Base-by-base conservation (phyloP, 73 alveolate species). In the Uronychia binucleata region DNA sequence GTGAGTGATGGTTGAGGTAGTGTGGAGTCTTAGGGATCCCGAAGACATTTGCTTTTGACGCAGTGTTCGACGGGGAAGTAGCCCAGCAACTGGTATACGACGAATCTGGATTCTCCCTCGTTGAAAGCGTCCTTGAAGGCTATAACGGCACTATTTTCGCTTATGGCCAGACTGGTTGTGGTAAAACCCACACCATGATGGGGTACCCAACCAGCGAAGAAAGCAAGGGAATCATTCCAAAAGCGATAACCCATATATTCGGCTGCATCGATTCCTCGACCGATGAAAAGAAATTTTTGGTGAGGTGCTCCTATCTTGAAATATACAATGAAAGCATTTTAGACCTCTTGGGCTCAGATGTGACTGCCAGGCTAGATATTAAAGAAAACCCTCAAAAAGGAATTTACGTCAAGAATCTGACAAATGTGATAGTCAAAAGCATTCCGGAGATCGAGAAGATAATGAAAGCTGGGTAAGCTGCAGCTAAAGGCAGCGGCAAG, bases 321-420 rank as follows among this genome's bases (percentile, higher is more conserved):
- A 96, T 97, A 57, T 97, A 97, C 88, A 96, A 96, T 78, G 99
- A 97, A 95, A 96, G 94, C 84, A 97, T 97, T 77, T 75, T 98
- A 46, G 99, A 97, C 88, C 77, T 96, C 59, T 89, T 97, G 29
- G 89, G 84, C 57, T 81, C 77, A 14, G 91, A 88, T 31, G 90
- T 75, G 28, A 87, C 85, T 34, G 74, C 60, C 13, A 94, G 94
- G 75, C 93, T 96, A 74, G 97, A 96, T 58, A 88, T 97, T 30
- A 95, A 95, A 81, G 99, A 96, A 82, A 96, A 94, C 58, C 96
- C 97, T 30, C 93, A 94, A 34, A 96, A 94, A 83, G 99, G 98
- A 26, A 93, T 94, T 29, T 96, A 88, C 93, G 96, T 97, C 60
- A 86, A 96, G 77, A 97, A 96, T 87, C 87, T 94, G 74, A 88